These are phyloP conservation scores for Malus sieversii DNA, from an alignment of 306 rosid species.

Conservation along the genomic window DNA sequence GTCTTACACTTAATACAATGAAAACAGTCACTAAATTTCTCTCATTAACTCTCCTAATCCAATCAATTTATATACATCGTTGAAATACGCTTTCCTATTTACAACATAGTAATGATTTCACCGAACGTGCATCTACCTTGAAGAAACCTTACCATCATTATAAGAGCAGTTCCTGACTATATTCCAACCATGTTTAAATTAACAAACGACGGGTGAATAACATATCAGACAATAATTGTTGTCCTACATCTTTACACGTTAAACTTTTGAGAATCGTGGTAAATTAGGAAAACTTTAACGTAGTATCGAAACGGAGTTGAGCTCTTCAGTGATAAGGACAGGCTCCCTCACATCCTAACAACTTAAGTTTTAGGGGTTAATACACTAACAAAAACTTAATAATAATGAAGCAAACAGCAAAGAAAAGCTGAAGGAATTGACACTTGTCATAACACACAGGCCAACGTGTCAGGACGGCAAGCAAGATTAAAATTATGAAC, in stretches of 20 bases:
- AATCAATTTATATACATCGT: neutral
- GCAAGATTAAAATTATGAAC: neutral
- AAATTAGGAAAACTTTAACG: neutral
- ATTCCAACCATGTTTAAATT: neutral
- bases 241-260: neutral
- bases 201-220: neutral
- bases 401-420: neutral
- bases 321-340: neutral
- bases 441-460: neutral
- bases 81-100: neutral
- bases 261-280: neutral
- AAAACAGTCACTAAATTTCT: neutral
- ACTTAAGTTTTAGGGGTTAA: neutral
- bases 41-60: neutral
- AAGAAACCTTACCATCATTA: neutral
- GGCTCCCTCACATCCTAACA: neutral
- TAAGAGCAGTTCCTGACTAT: neutral
- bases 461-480: neutral
- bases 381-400: neutral
- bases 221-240: neutral
- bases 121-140: neutral
- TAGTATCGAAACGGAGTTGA: neutral
- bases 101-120: neutral
- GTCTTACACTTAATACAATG: neutral
- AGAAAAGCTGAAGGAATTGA: neutral